Percentiles rank a stretch among this genome's conserved stretches.
phyloP scores from a whole-genome alignment of 2,329 filamentous ascomycete genomes.

The Fusarium concolor region DNA sequence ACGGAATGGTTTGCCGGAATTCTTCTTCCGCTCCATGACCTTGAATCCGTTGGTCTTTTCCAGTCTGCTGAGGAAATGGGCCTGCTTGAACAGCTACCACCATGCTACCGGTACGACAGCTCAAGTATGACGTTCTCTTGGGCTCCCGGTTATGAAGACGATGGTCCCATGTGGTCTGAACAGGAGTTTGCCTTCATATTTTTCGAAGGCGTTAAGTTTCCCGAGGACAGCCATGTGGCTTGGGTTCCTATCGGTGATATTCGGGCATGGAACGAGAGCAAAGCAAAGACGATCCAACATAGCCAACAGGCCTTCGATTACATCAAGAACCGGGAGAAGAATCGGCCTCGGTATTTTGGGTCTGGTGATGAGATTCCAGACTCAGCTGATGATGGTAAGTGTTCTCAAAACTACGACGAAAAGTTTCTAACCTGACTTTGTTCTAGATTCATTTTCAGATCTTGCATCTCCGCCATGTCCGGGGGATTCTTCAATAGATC shows the following conservation, averaged over 20 bases:
- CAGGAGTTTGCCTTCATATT: slow-evolving; percentile 36
- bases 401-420: no score
- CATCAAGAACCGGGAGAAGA: neutral
- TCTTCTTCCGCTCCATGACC: slow-evolving; percentile 17
- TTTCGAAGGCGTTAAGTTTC: slow-evolving; percentile 35
- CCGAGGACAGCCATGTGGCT: slow-evolving; percentile 11
- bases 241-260: slow-evolving; percentile 29
- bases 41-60: slow-evolving; percentile 6
- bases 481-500: neutral
- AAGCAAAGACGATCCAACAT: neutral
- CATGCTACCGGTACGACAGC: slow-evolving; percentile 30
- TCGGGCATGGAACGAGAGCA: neutral
- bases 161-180: neutral
- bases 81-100: slow-evolving; percentile 14
- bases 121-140: slow-evolving; percentile 12
- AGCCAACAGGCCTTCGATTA: slow-evolving; percentile 10
- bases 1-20: slow-evolving; percentile 23
- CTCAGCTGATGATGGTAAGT: slow-evolving; percentile 1
- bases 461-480: neutral
- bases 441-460: neutral
- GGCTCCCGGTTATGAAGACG: slow-evolving; percentile 23
- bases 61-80: slow-evolving; percentile 12
- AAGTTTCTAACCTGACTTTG: neutral
- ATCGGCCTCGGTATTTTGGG: neutral
- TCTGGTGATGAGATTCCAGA: neutral